Evolutionary conservation across 2,329 filamentous ascomycete genomes (phyloP).

Genomic region (Penicillium sp.): DNA sequence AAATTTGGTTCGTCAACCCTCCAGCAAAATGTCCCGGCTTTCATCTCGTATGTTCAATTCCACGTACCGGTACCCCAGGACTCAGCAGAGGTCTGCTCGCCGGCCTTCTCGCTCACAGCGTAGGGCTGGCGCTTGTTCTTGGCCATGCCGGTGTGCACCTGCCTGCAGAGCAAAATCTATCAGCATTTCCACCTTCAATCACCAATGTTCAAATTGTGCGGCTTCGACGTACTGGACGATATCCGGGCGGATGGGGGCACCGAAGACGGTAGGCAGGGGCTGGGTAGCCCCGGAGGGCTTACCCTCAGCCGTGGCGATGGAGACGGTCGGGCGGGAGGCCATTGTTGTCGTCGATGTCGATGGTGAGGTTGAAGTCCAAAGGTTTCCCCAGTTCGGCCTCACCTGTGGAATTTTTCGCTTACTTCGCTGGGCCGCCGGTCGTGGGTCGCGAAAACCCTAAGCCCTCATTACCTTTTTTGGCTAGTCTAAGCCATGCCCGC

Average conservation of each 20-base stretch:
- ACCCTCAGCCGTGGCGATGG: slow-evolving; percentile 96
- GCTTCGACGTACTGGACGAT: slow-evolving; percentile 78
- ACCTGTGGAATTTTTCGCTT: slow-evolving; percentile 50
- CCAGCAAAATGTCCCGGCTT: slow-evolving; percentile 15
- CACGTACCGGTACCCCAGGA: slow-evolving; percentile 98
- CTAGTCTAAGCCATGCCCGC: neutral
- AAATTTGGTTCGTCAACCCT: neutral
- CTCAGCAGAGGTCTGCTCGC: slow-evolving; percentile 99
- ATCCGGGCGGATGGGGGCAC: slow-evolving; percentile 94
- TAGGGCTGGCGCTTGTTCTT: slow-evolving; percentile 99
- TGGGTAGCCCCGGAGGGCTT: slow-evolving; percentile 84
- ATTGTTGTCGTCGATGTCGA: slow-evolving; percentile 61
- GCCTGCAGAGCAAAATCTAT: slow-evolving; percentile 48
- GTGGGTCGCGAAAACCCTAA: slow-evolving; percentile 40
- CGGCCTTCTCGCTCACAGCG: slow-evolving; percentile 99
- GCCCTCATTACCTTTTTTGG: slow-evolving; percentile 28
- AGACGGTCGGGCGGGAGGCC: slow-evolving; percentile 96
- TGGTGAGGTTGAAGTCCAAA: slow-evolving; percentile 43
- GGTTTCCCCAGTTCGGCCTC: slow-evolving; percentile 32
- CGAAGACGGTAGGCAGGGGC: slow-evolving; percentile 95
- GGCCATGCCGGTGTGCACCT: slow-evolving; percentile 95
- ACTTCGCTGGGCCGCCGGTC: slow-evolving; percentile 29
- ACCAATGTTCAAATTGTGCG: slow-evolving; percentile 17
- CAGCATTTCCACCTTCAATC: slow-evolving; percentile 32
- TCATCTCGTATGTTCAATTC: slow-evolving; percentile 23